A percentile compares a stretch with the other conserved stretches of the same genome.
Evolutionary conservation across 2,329 filamentous ascomycete species (phyloP).

Genomic region (Colletotrichum scovillei): DNA sequence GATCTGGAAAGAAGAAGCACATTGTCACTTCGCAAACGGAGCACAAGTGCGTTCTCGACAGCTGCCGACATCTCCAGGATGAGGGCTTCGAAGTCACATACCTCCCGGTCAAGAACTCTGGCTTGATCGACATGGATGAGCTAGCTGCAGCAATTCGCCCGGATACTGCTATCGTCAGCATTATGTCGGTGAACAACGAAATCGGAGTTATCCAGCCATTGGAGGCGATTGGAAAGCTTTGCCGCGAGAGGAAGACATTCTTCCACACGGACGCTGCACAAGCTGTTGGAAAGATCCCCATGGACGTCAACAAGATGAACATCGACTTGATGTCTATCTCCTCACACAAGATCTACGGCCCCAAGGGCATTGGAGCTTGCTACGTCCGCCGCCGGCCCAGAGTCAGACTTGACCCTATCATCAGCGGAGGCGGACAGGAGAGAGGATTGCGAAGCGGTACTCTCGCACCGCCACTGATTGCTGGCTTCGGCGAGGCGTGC

Average conservation of each 20-base stretch:
- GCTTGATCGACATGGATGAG: slow-evolving; percentile 85
- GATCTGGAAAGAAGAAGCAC: slow-evolving; percentile 96
- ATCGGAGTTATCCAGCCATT: slow-evolving; percentile 99
- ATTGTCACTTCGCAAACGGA: slow-evolving; percentile 98
- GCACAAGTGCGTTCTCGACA: slow-evolving; percentile 98
- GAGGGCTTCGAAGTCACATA: slow-evolving; percentile 99
- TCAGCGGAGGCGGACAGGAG: slow-evolving; percentile 96
- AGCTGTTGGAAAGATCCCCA: slow-evolving; percentile 97
- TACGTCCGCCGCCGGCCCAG: slow-evolving; percentile 92
- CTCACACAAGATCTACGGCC: slow-evolving; percentile 98
- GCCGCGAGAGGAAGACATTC: slow-evolving; percentile 91
- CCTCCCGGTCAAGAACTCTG: slow-evolving; percentile 86
- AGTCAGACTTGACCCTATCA: slow-evolving; percentile 94
- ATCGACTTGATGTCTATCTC: slow-evolving; percentile 99
- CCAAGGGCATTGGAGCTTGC: slow-evolving; percentile 96
- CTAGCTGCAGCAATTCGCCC: slow-evolving; percentile 90
- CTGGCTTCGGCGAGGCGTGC: slow-evolving; percentile 96
- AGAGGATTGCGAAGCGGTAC: slow-evolving; percentile 94
- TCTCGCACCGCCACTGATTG: slow-evolving; percentile 86
- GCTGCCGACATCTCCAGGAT: slow-evolving; percentile 95
- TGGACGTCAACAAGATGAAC: slow-evolving; percentile 98
- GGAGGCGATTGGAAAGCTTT: slow-evolving; percentile 92
- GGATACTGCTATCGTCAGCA: slow-evolving; percentile 91
- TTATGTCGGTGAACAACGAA: slow-evolving; percentile 99
- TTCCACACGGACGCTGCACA: slow-evolving; percentile 98